phyloP scores from a whole-genome alignment of 768 basidiomycete genomes.

The Amylocystis lapponica region DNA sequence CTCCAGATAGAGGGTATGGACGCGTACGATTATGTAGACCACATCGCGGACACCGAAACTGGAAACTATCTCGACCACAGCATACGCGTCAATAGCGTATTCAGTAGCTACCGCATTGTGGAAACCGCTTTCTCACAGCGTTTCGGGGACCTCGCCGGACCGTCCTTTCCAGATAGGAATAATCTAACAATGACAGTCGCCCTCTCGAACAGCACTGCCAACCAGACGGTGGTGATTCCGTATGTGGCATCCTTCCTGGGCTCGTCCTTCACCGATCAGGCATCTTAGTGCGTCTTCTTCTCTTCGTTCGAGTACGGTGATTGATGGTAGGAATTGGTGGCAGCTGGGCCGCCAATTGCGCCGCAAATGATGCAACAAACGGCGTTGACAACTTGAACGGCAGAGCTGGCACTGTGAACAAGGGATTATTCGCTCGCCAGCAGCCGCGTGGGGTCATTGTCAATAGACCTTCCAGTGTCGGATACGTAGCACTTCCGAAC shows the following conservation, averaged over 20 bases:
- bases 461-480: constrained; percentile 31
- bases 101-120: constrained; percentile 47
- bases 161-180: constrained; percentile 39
- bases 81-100: constrained; percentile 56
- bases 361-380: constrained; percentile 42
- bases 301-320: not conserved
- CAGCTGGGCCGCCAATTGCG: constrained; percentile 60
- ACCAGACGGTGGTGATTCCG: constrained; percentile 47
- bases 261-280: constrained; percentile 41
- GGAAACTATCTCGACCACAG: constrained; percentile 63
- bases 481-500: constrained; percentile 37
- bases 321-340: constrained; percentile 5
- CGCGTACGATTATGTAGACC: constrained; percentile 50
- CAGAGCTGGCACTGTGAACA: not conserved
- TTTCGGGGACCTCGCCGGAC: constrained; percentile 51
- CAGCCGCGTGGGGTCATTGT: constrained; percentile 35
- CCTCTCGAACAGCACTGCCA: constrained; percentile 37
- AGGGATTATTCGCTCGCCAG: constrained; percentile 15
- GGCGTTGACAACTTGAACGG: constrained; percentile 38
- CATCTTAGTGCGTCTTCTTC: constrained; percentile 41
- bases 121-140: constrained; percentile 47
- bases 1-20: constrained; percentile 47
- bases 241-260: constrained; percentile 46
- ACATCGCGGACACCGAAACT: constrained; percentile 51
- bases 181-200: constrained; percentile 45